Evolutionary conservation across 768 basidiomycete species (phyloP).

Genomic region (Mycena indigotica): DNA sequence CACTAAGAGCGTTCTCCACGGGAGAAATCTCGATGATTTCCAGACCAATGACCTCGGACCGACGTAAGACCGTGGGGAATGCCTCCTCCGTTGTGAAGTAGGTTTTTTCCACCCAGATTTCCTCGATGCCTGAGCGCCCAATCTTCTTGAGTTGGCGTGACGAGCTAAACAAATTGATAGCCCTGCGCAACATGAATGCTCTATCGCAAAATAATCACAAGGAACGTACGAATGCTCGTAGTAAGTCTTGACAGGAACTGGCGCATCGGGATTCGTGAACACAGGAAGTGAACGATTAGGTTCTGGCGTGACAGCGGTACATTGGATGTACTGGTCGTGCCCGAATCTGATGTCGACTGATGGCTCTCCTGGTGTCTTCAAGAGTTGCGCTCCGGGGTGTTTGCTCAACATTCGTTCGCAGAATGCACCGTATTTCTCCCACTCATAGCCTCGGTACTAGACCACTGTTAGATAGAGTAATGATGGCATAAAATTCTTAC

Average conservation of each 20-base stretch:
- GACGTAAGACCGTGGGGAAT: constrained; percentile 88
- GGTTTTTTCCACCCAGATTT: constrained; percentile 88
- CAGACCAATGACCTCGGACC: constrained; percentile 80
- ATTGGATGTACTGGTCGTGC: constrained; percentile 84
- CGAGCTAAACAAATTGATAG: constrained; percentile 81
- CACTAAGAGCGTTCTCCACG: constrained; percentile 77
- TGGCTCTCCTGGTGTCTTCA: constrained; percentile 75
- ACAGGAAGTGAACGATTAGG: constrained; percentile 76
- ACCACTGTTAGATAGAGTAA: constrained; percentile 3
- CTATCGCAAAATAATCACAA: neutral
- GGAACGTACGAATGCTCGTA: constrained; percentile 76
- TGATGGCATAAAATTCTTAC: constrained; percentile 43
- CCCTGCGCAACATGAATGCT: constrained; percentile 57
- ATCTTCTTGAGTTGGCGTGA: constrained; percentile 67
- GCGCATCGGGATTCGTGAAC: constrained; percentile 85
- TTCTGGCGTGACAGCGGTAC: constrained; percentile 82
- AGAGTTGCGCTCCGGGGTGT: constrained; percentile 79
- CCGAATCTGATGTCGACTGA: constrained; percentile 80
- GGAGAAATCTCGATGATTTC: constrained; percentile 82
- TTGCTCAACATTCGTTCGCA: constrained; percentile 92
- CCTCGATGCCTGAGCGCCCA: constrained; percentile 66
- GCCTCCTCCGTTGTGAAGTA: constrained; percentile 83
- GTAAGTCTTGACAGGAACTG: constrained; percentile 76
- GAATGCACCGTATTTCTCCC: constrained; percentile 90
- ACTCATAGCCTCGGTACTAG: constrained; percentile 91